Percentiles rank a stretch among this genome's conserved stretches.
Conservation (phyloP, 176 grass and related monocot species). For the Tillandsia leiboldiana region DNA sequence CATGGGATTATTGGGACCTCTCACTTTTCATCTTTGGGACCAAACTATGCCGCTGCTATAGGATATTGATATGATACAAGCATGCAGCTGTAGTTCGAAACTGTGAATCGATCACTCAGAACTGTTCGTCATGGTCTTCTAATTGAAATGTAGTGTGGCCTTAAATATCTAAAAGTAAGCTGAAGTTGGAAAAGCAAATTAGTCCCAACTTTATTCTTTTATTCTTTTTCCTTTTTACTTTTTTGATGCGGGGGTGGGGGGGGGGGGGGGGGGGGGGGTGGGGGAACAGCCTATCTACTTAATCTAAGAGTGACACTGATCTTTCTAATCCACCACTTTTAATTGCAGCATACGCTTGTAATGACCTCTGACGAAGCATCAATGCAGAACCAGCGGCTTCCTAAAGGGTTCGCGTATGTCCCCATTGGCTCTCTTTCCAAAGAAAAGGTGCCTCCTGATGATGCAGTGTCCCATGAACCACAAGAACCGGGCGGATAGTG, state of each 20-base stretch:
- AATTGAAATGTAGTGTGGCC: too few species aligned
- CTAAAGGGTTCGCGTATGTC: slow-evolving; percentile 85
- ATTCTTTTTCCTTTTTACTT: slow-evolving; percentile 11
- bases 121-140: too few species aligned
- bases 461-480: slow-evolving; percentile 42
- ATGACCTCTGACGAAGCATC: slow-evolving; percentile 95
- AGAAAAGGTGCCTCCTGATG: slow-evolving; percentile 48
- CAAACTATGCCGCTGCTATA: too few species aligned
- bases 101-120: too few species aligned
- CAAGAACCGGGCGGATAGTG: slow-evolving; percentile 78
- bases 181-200: too few species aligned
- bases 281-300: too few species aligned
- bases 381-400: slow-evolving; percentile 82
- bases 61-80: too few species aligned
- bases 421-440: slow-evolving; percentile 85
- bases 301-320: slow-evolving; percentile 9
- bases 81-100: too few species aligned
- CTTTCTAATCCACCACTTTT: not conserved
- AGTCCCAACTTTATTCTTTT: not conserved
- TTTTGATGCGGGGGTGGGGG: not conserved
- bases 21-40: too few species aligned
- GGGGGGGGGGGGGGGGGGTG: too few species aligned
- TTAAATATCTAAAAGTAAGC: too few species aligned
- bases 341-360: slow-evolving; percentile 48
- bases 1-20: too few species aligned